Evolutionary conservation across 1,284 basidiomycete genomes (phyloP), one percentile per base, ranked within the genome.

Genomic region (Moniliella sp.): DNA sequence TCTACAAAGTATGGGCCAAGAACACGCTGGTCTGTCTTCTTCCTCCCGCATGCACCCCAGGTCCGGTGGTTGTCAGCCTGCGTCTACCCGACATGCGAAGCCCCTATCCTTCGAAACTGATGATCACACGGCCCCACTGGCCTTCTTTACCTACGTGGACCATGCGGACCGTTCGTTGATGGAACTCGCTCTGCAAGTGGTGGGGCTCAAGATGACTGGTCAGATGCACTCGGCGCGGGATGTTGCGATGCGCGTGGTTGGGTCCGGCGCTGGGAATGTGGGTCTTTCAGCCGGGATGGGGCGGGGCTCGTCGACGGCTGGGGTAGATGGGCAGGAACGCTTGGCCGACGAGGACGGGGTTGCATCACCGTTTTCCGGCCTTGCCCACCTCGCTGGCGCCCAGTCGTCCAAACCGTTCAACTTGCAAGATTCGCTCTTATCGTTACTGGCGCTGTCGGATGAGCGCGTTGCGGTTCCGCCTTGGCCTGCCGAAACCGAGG

Each of bases 171-270:
- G 80, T 34, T 75, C 78, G 11, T 65, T 93, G 73, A 86, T 91
- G 82, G 84, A 91, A 59, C 70, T 91, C 34, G 84, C 84, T 30
- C 66, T 93, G 4, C 82, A 88, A 82, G n/a, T 91, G 5, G 82
- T 93, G 15, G 84, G 84, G 1, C 65, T 91, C 41, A 84, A 88
- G 66, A 86, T 91, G 80, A 91, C 82, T 0, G 84, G 84, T 25
- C 79, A 82, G 54, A 75, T 88, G 33, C 80, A 88, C 48, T 79
- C 84, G 36, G 80, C 83, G 3, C 76, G 79, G 60, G 79, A 83
- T 43, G 77, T 88, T 26, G 84, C 84, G 10, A 61, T 65, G 51
- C 52, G 62, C 10, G 62, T 65, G 25, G 61, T 65, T 13, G 50
- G 48, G 8, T 50, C 55, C 15, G 44, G 48, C 13, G 38, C 35